These are phyloP conservation scores for Lachnellula arida DNA, from an alignment of 2,329 filamentous ascomycete species.

Conservation along the genomic window DNA sequence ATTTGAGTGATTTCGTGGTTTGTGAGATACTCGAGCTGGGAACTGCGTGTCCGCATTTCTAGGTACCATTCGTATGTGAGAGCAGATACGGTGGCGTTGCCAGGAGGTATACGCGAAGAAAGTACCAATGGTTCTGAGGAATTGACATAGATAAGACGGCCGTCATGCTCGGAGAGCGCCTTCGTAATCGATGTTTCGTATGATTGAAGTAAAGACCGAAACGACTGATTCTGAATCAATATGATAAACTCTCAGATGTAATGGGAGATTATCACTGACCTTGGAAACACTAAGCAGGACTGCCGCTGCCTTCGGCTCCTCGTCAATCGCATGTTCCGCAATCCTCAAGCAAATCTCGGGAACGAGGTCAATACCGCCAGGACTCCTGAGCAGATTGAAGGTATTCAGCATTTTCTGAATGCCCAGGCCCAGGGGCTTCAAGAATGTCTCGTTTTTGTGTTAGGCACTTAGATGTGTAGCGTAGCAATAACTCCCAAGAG, in stretches of 20 bases:
- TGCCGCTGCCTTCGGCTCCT: slow-evolving; percentile 12
- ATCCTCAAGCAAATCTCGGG: slow-evolving; percentile 22
- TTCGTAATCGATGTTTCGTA: slow-evolving; percentile 21
- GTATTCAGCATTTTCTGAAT: not conserved
- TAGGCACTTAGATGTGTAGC: not conserved
- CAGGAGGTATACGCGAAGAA: slow-evolving; percentile 4
- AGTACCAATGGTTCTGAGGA: slow-evolving; percentile 3
- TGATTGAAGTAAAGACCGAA: slow-evolving; percentile 16
- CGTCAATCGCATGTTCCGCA: slow-evolving; percentile 12
- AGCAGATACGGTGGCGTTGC: not conserved
- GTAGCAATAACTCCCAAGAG: not conserved
- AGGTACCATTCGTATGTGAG: slow-evolving; percentile 21
- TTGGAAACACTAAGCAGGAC: slow-evolving; percentile 19
- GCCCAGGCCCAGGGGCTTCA: too few species aligned
- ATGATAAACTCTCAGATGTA: not conserved
- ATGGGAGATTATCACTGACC: slow-evolving; percentile 7
- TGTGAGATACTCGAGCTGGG: slow-evolving; percentile 15
- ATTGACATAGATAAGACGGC: slow-evolving; percentile 12
- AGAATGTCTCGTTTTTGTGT: too few species aligned
- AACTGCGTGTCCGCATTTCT: slow-evolving; percentile 18
- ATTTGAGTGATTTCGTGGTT: slow-evolving; percentile 22
- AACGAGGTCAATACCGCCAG: slow-evolving; percentile 2
- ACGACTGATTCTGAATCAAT: slow-evolving; percentile 10
- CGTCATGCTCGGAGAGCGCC: slow-evolving; percentile 1
- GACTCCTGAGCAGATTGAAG: not conserved